Base-by-base conservation (phyloP, 768 basidiomycete species). In the Amanita phalloides region DNA sequence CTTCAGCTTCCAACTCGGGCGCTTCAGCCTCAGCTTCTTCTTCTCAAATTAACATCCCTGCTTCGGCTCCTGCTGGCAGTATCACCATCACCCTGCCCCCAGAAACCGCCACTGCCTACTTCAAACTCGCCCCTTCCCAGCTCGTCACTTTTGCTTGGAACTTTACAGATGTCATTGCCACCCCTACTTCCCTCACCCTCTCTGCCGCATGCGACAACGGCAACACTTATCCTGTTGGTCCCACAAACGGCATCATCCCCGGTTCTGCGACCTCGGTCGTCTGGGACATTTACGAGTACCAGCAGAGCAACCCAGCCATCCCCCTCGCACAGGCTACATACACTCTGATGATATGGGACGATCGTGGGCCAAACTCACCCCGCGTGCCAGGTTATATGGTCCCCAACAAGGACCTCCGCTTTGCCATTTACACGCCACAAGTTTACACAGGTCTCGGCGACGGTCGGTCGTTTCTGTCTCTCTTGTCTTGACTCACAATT, bases 111-210 rank as follows among this genome's bases (percentile, higher is more conserved):
- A 84, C 86, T 2, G 88, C 90, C 21, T 95, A 81, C 72, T 95
- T 81, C 74, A 92, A 93, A 76, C 86, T 96, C 62, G 87, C 90
- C 0, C 69, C 71, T 1, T 72, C 71, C 46, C 76, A 89, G 56
- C 68, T 72, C 54, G 80, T 96, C 62, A 95, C 91, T 20, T 90
- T 96, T 64, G 93, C 76, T 9, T 96, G 92, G 94, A 91, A 90
- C 67, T 77, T 91, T 60, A 90, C 89, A 13, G 73, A 74, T 53
- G 70, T 97, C 38, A 68, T 85, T 57, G 77, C 72, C 38, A 82
- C 77, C 0, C 92, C 92, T 0, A 78, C 81, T 3, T 73, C 73
- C 57, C 76, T 95, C 54, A 94, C 92, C 11, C 74, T 95, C 55
- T 79, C 80, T 36, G 92, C 92, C 26, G 74, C 84, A 41, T 86